Percentiles rank a stretch among this genome's conserved stretches.
Evolutionary conservation across 2,329 filamentous ascomycete genomes (phyloP).

Genomic region (Monosporascus sp.): DNA sequence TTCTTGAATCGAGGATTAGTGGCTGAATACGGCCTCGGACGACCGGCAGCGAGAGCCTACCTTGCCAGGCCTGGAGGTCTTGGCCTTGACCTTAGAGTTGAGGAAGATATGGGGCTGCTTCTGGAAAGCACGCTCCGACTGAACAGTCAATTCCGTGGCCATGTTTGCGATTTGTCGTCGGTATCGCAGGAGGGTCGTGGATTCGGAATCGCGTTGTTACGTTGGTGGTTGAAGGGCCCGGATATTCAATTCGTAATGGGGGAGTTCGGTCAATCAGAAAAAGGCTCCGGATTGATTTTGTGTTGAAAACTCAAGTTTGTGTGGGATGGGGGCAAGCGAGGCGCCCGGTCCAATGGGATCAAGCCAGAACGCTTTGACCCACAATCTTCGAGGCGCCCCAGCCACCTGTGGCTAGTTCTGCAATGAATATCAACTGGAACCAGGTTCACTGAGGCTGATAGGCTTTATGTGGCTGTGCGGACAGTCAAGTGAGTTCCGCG

Average conservation of each 20-base stretch:
- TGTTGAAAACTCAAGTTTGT: not conserved
- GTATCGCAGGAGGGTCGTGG: constrained; percentile 35
- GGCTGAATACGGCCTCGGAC: not conserved
- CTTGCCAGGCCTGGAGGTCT: constrained; percentile 83
- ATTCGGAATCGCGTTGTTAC: constrained; percentile 11
- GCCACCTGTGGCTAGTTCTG: not conserved
- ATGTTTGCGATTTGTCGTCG: constrained; percentile 56
- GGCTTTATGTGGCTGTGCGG: not conserved
- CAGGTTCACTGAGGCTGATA: not conserved
- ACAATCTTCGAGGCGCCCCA: not conserved
- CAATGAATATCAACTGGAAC: too few species aligned
- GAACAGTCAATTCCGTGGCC: constrained; percentile 98
- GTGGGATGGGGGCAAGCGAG: not conserved
- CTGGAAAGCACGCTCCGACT: constrained; percentile 99
- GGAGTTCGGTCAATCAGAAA: not conserved
- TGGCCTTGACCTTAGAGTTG: constrained; percentile 89
- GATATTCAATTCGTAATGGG: constrained; percentile 2
- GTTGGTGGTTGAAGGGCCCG: constrained; percentile 15
- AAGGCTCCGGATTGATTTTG: not conserved
- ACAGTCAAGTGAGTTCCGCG: not conserved
- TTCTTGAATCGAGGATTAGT: constrained; percentile 11
- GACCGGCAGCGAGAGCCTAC: constrained; percentile 45
- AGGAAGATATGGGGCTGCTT: constrained; percentile 99
- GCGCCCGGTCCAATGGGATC: not conserved
- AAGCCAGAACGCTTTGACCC: not conserved